Base-by-base conservation (phyloP, 75 land plant genomes). In the Ceratopteris richardii region DNA sequence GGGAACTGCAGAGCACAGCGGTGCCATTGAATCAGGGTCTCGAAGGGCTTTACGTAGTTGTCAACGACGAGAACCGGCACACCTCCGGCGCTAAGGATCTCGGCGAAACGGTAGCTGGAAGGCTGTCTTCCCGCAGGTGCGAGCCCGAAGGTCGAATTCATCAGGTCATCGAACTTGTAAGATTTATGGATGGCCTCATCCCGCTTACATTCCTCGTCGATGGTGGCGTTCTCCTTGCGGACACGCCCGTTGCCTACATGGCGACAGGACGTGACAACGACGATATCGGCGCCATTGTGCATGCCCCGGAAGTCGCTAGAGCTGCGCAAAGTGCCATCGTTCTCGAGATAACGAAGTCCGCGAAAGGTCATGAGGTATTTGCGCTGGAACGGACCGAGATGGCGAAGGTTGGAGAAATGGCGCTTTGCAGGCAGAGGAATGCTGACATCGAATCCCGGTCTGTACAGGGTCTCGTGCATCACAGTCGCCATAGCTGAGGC, bases 21-120 rank as follows among this genome's bases (percentile, higher is more conserved):
- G 42, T 73, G 71, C 76, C 76, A 73, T 0, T 53, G 70, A 36
- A 73, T 67, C 27, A 73, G 47, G 10, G 69, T 67, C 29, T 73
- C 70, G 28, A 73, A 73, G 0, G 76, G 76, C 70, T 63, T 74
- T 47, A 74, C 72, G 55, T 74, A 74, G 58, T 74, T 68, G 56
- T 74, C 77, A 9, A 59, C 61, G 0, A 74, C 58, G 29, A 74
- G 50, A 6, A 74, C 62, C 2, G 77, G 77, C 1, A 74, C 63
- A 19, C 66, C 59, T 1, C 77, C 77, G 12, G 77, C 77, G 39
- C 66, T 43, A 16, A 74, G 44, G 1, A 74, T 60, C 61, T 74
- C 75, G 22, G 56, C 51, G 61, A 73, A 60, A 1, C 75, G 54
- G 58, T 66, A 73, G 1, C 70, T 66, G 39, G 11, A 44, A 30